Conservation (phyloP, 495 filamentous ascomycete species). For the Aspergillus coremiiformis region DNA sequence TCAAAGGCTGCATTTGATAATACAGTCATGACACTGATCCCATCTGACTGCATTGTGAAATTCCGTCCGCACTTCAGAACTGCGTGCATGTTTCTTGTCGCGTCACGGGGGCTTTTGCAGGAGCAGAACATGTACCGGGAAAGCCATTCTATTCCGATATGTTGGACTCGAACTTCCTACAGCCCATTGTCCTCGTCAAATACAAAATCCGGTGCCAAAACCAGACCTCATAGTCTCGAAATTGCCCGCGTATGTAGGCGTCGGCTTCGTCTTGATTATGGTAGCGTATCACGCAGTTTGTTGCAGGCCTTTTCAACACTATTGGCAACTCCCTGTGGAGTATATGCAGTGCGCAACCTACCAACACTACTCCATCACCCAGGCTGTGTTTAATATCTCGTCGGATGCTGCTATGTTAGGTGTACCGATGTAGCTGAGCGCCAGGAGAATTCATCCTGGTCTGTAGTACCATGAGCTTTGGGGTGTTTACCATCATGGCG, state of each 20-base stretch:
- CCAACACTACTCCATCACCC: slow-evolving; percentile 53
- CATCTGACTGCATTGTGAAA: slow-evolving; percentile 62
- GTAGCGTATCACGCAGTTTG: slow-evolving; percentile 57
- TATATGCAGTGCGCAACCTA: slow-evolving; percentile 32
- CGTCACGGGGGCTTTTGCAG: too few relatives aligned
- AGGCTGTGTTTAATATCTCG: slow-evolving; percentile 59
- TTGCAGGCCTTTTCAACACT: slow-evolving; percentile 54
- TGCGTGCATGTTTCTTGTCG: slow-evolving; percentile 47
- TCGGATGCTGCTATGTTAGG: slow-evolving; percentile 56
- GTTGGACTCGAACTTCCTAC: too few relatives aligned
- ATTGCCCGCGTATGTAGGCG: slow-evolving; percentile 46
- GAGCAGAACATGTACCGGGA: too few relatives aligned
- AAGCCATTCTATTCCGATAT: too few relatives aligned
- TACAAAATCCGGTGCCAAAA: too few relatives aligned
- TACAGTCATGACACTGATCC: slow-evolving; percentile 71
- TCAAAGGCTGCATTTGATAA: slow-evolving; percentile 83
- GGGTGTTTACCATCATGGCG: slow-evolving; percentile 56
- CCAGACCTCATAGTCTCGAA: too few relatives aligned
- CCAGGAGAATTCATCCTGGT: slow-evolving; percentile 44
- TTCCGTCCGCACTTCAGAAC: slow-evolving; percentile 54
- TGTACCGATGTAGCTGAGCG: slow-evolving; percentile 50
- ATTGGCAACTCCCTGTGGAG: slow-evolving; percentile 48
- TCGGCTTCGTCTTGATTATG: slow-evolving; percentile 54
- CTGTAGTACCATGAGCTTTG: slow-evolving; percentile 44
- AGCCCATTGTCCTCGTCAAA: too few relatives aligned